These are phyloP conservation scores for Pterocarpus macrocarpus DNA, from an alignment of 306 rosid species.

Conservation along the genomic window DNA sequence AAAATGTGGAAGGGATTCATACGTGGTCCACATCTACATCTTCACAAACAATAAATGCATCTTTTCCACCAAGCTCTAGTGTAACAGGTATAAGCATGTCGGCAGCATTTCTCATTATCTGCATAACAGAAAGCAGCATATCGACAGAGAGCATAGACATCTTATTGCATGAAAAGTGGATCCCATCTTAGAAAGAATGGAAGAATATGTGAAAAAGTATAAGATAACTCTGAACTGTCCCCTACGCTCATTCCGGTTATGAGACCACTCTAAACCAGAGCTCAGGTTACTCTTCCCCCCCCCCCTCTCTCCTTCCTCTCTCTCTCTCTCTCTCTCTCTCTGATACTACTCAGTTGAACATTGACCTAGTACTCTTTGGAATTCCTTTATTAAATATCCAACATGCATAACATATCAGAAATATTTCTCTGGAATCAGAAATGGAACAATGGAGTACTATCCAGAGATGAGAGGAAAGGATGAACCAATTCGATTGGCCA, in stretches of 20 bases:
- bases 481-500: conserved; percentile 38
- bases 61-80: conserved; percentile 99
- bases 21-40: conserved; percentile 92
- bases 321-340: neutral
- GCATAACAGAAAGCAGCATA: conserved; percentile 49
- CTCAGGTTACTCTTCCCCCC: neutral
- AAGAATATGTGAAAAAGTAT: neutral
- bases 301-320: neutral
- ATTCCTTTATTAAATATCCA: conserved; percentile 33
- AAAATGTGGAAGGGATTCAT: conserved; percentile 51
- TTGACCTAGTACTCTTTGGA: conserved; percentile 8
- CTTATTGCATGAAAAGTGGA: conserved; percentile 36
- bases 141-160: conserved; percentile 33
- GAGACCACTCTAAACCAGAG: conserved; percentile 30
- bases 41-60: conserved; percentile 93
- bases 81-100: conserved; percentile 91
- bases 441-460: conserved; percentile 21
- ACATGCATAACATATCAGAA: conserved; percentile 32
- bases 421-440: conserved; percentile 21
- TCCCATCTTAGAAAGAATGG: conserved; percentile 26
- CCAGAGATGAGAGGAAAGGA: conserved; percentile 27
- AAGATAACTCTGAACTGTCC: conserved; percentile 29
- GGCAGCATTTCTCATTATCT: conserved; percentile 95
- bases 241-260: neutral
- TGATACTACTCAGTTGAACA: conserved; percentile 34